Conservation (phyloP, 176 grass and related monocot species). For the Rhynchospora pubera region DNA sequence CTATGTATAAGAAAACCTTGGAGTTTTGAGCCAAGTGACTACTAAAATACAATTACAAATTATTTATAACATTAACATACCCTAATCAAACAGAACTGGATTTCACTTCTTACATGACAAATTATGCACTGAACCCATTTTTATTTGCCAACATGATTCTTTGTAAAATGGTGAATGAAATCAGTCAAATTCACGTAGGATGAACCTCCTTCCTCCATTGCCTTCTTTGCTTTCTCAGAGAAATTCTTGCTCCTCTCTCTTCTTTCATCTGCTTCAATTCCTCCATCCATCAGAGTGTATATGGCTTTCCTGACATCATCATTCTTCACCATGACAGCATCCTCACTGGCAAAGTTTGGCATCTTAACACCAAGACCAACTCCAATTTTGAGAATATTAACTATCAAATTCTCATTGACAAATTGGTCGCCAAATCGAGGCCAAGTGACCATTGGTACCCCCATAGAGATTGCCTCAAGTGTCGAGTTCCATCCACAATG, state of each 20-base stretch:
- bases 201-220: constrained; percentile 43
- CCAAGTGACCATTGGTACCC: constrained; percentile 52
- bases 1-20: no score
- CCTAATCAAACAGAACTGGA: no score
- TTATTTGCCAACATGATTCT: constrained; percentile 1
- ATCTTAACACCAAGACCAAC: constrained; percentile 29
- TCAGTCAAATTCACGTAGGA: constrained; percentile 31
- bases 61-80: no score
- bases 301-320: constrained; percentile 21
- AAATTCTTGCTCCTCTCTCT: constrained; percentile 18
- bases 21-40: no score
- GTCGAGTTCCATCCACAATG: constrained; percentile 62
- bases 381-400: constrained; percentile 42
- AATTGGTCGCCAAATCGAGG: constrained; percentile 43
- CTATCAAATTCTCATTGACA: constrained; percentile 34
- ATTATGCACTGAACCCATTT: not conserved
- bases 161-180: constrained; percentile 25
- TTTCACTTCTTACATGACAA: not conserved
- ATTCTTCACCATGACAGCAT: constrained; percentile 13
- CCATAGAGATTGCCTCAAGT: constrained; percentile 36
- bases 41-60: no score
- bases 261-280: constrained; percentile 26
- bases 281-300: constrained; percentile 28
- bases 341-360: constrained; percentile 12
- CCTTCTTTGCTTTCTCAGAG: constrained; percentile 22